Percentiles rank a stretch among this genome's conserved stretches.
Evolutionary conservation across 805 yeast genomes (phyloP).

Genomic region (Wickerhamia fluorescens): DNA sequence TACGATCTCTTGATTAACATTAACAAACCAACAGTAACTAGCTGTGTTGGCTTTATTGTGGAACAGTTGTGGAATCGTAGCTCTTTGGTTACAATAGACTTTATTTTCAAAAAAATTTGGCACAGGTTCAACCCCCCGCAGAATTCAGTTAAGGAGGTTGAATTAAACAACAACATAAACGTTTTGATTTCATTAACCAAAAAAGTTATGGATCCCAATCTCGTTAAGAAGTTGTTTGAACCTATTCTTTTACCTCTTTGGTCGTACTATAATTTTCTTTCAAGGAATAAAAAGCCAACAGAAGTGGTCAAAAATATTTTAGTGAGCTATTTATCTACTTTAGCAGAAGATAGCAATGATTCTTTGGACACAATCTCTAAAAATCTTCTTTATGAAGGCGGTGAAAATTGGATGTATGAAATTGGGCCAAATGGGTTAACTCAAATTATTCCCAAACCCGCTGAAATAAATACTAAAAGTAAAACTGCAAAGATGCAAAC

Average conservation of each 20-base stretch:
- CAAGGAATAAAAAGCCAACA: slow-evolving; percentile 19
- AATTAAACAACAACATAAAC: slow-evolving; percentile 55
- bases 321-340: slow-evolving; percentile 27
- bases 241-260: slow-evolving; percentile 34
- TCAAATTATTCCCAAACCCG: slow-evolving; percentile 15
- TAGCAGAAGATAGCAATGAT: slow-evolving; percentile 10
- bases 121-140: slow-evolving; percentile 29
- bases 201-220: slow-evolving; percentile 19
- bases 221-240: slow-evolving; percentile 16
- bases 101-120: slow-evolving; percentile 49
- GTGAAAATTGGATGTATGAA: slow-evolving; percentile 33
- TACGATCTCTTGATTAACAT: slow-evolving; percentile 50
- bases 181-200: slow-evolving; percentile 59
- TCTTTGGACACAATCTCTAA: slow-evolving; percentile 26
- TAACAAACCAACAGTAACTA: slow-evolving; percentile 54
- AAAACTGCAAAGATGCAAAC: slow-evolving; percentile 20
- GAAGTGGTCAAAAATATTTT: slow-evolving; percentile 32
- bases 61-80: slow-evolving; percentile 47
- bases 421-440: slow-evolving; percentile 34
- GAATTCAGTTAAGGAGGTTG: slow-evolving; percentile 33
- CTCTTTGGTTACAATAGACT: slow-evolving; percentile 46
- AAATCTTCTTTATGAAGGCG: slow-evolving; percentile 25
- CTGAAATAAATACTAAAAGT: slow-evolving; percentile 2
- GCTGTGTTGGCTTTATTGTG: slow-evolving; percentile 50
- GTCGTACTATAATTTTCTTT: slow-evolving; percentile 38